Conservation (phyloP, 805 yeast genomes). For the Yarrowia sp. region DNA sequence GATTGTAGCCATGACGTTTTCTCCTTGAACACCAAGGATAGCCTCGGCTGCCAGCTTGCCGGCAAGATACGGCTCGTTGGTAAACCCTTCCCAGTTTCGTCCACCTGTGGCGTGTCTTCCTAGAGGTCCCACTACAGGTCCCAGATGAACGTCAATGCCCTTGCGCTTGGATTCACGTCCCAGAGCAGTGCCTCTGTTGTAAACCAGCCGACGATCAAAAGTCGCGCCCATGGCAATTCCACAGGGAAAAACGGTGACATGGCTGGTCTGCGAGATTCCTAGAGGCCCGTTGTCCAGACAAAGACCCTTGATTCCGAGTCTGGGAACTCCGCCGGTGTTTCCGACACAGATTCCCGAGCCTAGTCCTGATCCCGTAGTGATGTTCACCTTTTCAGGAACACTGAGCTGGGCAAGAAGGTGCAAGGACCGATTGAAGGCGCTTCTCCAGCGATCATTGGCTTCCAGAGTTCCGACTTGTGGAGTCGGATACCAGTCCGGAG, state of each 20-base stretch:
- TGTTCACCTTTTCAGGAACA: slow-evolving; percentile 63
- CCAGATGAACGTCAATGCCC: slow-evolving; percentile 63
- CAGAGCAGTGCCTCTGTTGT: slow-evolving; percentile 61
- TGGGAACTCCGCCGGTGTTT: slow-evolving; percentile 64
- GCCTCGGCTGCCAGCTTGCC: slow-evolving; percentile 62
- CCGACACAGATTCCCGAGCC: slow-evolving; percentile 62
- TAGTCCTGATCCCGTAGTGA: slow-evolving; percentile 70
- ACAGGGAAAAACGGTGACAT: slow-evolving; percentile 62
- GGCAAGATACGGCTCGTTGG: slow-evolving; percentile 65
- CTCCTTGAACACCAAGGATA: slow-evolving; percentile 62
- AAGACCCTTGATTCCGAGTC: slow-evolving; percentile 60
- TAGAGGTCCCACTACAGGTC: slow-evolving; percentile 66
- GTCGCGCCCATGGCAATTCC: slow-evolving; percentile 66
- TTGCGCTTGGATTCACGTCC: slow-evolving; percentile 62
- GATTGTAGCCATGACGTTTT: slow-evolving; percentile 64
- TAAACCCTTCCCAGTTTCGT: slow-evolving; percentile 69
- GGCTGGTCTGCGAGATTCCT: slow-evolving; percentile 63
- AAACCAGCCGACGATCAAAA: slow-evolving; percentile 60
- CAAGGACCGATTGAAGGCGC: slow-evolving; percentile 63
- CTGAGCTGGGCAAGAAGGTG: slow-evolving; percentile 63
- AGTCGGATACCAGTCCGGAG: slow-evolving; percentile 40
- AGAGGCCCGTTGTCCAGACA: slow-evolving; percentile 70
- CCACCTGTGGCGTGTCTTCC: slow-evolving; percentile 70
- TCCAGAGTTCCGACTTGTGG: slow-evolving; percentile 42
- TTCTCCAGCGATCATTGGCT: slow-evolving; percentile 58